These are phyloP conservation scores for Paratinospora sagittata DNA, from an alignment of 164 flowering plant genomes.

Conservation along the genomic window DNA sequence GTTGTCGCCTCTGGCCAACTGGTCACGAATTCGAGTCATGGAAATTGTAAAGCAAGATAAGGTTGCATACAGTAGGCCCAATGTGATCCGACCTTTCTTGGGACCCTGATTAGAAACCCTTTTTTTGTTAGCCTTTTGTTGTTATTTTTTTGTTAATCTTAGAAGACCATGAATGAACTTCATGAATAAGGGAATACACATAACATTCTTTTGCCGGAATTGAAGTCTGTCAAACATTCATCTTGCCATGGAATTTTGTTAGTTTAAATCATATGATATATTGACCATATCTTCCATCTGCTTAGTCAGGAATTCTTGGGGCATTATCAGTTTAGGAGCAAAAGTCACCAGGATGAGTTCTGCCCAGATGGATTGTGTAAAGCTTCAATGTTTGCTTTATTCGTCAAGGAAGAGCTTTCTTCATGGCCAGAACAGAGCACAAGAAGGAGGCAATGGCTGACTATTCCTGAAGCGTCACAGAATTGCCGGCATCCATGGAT, in stretches of 20 bases:
- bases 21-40: no score
- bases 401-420: conserved; percentile 51
- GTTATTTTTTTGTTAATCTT: no score
- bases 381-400: conserved; percentile 59
- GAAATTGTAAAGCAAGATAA: no score
- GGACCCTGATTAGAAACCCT: no score
- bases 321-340: conserved; percentile 51
- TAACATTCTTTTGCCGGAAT: no score
- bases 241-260: not conserved
- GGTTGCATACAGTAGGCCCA: no score
- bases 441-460: conserved; percentile 45
- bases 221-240: no score
- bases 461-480: conserved; percentile 42
- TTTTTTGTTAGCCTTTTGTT: no score
- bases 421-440: conserved; percentile 65
- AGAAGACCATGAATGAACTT: no score
- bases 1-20: no score
- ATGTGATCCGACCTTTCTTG: no score
- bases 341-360: conserved; percentile 56
- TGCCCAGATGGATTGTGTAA: conserved; percentile 57
- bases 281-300: not conserved
- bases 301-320: conserved; percentile 41
- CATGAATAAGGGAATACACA: no score
- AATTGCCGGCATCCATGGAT: conserved; percentile 61
- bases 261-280: not conserved